Evolutionary conservation across 345 rosid genomes (phyloP).

Genomic region (Aegle marmelos): DNA sequence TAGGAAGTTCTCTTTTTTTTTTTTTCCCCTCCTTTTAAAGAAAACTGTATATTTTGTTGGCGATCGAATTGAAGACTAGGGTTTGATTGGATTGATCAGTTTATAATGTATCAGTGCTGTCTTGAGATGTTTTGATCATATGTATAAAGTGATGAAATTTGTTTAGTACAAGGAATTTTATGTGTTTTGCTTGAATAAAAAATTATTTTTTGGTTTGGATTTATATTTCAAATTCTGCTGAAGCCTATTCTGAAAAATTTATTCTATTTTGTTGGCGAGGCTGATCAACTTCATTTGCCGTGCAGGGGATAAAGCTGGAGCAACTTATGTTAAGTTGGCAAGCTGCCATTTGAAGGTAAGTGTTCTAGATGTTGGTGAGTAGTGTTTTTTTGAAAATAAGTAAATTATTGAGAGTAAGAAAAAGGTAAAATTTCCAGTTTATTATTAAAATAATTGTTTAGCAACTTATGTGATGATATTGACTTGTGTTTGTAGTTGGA

Average conservation of each 20-base stretch:
- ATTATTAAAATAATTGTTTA: not conserved
- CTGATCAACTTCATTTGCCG: constrained; percentile 9
- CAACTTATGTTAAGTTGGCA: constrained; percentile 66
- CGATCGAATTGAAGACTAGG: not conserved
- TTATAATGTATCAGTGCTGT: not conserved
- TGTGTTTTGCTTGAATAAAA: not conserved
- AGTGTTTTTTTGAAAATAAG: not conserved
- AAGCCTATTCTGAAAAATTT: not conserved
- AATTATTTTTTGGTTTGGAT: not conserved
- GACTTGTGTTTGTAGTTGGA: constrained; percentile 46
- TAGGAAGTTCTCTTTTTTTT: not conserved
- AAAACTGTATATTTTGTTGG: not conserved
- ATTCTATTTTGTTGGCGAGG: not conserved
- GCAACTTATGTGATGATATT: constrained; percentile 2
- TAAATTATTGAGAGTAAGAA: not conserved
- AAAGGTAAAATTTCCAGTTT: not conserved
- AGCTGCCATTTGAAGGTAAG: constrained; percentile 71
- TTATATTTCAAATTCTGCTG: not conserved
- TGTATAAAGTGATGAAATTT: not conserved
- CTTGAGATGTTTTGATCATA: not conserved
- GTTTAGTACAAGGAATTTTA: too few species aligned
- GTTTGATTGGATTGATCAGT: not conserved
- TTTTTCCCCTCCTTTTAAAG: not conserved
- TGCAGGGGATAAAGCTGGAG: constrained; percentile 86
- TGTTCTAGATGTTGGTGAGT: not conserved